A percentile compares a stretch with the other conserved stretches of the same genome.
phyloP scores from a whole-genome alignment of 306 rosid species.

The Prunus mongolica region DNA sequence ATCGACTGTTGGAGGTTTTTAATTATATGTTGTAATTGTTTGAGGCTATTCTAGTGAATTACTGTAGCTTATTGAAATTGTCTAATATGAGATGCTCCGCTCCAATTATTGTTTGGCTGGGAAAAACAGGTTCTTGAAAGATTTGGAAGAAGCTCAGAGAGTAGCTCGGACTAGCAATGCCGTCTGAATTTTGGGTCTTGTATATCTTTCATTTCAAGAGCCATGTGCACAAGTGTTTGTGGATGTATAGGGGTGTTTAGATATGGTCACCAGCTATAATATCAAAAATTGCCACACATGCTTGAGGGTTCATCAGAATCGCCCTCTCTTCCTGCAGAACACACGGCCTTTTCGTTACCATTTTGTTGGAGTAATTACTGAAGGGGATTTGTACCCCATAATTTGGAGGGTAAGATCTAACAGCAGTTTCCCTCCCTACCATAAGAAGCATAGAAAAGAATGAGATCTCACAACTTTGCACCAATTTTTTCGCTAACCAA shows the following conservation, averaged over 20 bases:
- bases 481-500: neutral
- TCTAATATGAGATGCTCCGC: slow-evolving; percentile 2
- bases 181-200: slow-evolving; percentile 34
- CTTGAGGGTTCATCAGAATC: neutral
- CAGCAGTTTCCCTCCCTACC: neutral
- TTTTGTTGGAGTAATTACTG: neutral
- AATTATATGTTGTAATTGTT: neutral
- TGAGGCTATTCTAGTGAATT: slow-evolving; percentile 17
- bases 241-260: slow-evolving; percentile 4
- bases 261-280: neutral
- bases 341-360: neutral
- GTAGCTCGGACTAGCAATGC: slow-evolving; percentile 57
- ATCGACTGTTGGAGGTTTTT: neutral
- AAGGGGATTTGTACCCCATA: neutral
- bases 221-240: slow-evolving; percentile 19
- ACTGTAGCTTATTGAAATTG: slow-evolving; percentile 1
- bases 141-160: slow-evolving; percentile 96
- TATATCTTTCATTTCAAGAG: slow-evolving; percentile 23
- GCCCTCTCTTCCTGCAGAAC: neutral
- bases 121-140: slow-evolving; percentile 75
- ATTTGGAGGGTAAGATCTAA: neutral
- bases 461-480: neutral
- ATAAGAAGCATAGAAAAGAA: neutral
- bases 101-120: slow-evolving; percentile 18
- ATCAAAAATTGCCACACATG: neutral